These are phyloP conservation scores for Auriscalpium vulgare DNA, from an alignment of 768 basidiomycete genomes.

Conservation along the genomic window DNA sequence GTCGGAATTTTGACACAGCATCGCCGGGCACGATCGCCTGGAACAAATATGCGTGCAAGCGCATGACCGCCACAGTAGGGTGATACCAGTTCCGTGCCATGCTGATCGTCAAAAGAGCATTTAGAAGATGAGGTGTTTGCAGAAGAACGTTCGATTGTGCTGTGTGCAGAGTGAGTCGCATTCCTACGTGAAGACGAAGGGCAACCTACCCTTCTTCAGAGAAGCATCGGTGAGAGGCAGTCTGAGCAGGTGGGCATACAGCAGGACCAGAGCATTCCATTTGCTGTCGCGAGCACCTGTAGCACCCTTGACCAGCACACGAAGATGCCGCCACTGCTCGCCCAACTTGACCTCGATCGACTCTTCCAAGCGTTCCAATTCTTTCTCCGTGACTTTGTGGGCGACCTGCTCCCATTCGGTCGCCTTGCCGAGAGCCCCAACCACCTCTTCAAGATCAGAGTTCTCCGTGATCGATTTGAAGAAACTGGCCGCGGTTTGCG, in stretches of 20 bases:
- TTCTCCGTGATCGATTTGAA: conserved; percentile 85
- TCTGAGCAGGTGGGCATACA: conserved; percentile 83
- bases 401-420: conserved; percentile 49
- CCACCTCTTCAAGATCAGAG: conserved; percentile 60
- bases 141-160: conserved; percentile 69
- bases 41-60: conserved; percentile 71
- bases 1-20: conserved; percentile 42
- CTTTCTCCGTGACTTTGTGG: conserved; percentile 19
- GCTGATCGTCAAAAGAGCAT: conserved; percentile 73
- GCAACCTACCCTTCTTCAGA: conserved; percentile 55
- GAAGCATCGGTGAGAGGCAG: conserved; percentile 41
- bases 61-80: conserved; percentile 72
- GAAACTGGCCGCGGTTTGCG: conserved; percentile 73
- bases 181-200: neutral
- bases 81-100: conserved; percentile 85
- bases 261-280: conserved; percentile 55
- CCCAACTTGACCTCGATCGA: conserved; percentile 41
- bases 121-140: conserved; percentile 64
- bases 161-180: conserved; percentile 21
- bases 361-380: conserved; percentile 42
- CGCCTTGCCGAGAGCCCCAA: conserved; percentile 61
- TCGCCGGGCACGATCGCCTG: conserved; percentile 73
- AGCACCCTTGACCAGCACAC: conserved; percentile 29
- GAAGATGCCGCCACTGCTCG: conserved; percentile 46
- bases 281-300: conserved; percentile 29